Percentiles rank a stretch among this genome's conserved stretches.
These are phyloP conservation scores for Neonectria neomacrospora DNA, from an alignment of 2,329 filamentous ascomycete genomes.

Conservation along the genomic window DNA sequence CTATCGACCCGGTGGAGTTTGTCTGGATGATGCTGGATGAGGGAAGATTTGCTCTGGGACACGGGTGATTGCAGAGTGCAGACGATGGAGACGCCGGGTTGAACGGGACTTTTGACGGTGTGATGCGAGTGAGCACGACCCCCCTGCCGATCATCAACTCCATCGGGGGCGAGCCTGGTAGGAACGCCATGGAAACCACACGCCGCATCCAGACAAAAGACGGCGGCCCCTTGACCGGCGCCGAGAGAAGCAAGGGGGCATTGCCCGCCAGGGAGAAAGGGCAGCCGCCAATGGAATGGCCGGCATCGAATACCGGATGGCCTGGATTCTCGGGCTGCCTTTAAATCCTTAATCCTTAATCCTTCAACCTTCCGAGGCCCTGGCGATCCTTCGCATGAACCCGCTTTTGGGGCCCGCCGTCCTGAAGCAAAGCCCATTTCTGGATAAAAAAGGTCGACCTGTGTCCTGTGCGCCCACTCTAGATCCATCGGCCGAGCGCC, in stretches of 20 bases:
- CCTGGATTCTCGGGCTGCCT: no score
- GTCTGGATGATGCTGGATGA: neutral
- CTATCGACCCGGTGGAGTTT: neutral
- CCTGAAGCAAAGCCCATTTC: neutral
- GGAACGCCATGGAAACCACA: neutral
- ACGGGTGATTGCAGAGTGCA: no score
- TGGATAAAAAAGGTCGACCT: neutral
- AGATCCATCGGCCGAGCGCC: slow-evolving; percentile 8
- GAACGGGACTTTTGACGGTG: neutral
- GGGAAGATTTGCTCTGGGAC: no score
- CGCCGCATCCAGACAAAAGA: neutral
- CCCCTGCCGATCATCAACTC: slow-evolving; percentile 36
- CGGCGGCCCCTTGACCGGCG: no score
- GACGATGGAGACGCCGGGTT: no score
- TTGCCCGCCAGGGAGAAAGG: no score
- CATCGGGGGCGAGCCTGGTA: slow-evolving; percentile 11
- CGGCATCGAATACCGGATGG: no score
- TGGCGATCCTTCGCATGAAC: neutral
- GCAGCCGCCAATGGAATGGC: no score
- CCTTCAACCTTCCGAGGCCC: no score
- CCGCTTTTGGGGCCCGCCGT: neutral
- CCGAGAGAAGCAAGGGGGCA: no score
- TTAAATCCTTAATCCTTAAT: neutral
- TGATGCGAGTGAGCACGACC: slow-evolving; percentile 1
- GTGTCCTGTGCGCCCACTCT: slow-evolving; percentile 11